A percentile compares a stretch with the other conserved stretches of the same genome.
These are phyloP conservation scores for Coemansia furcata DNA, from an alignment of 192 early-diverging fungal genomes.

Conservation along the genomic window DNA sequence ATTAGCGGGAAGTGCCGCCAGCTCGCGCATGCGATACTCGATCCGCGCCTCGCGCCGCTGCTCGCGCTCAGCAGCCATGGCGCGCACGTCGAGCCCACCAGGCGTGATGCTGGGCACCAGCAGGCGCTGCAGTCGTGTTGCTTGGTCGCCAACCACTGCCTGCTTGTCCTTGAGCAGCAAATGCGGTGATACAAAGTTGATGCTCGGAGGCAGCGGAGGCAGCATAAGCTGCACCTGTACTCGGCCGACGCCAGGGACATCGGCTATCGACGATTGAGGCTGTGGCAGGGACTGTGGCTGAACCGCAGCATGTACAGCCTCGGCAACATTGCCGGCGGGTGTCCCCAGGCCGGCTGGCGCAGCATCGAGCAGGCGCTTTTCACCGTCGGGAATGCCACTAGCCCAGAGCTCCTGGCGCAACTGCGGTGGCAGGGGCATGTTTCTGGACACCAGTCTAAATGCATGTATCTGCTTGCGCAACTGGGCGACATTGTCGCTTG, in stretches of 20 bases:
- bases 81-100: constrained; percentile 76
- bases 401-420: constrained; percentile 72
- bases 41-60: constrained; percentile 67
- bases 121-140: constrained; percentile 63
- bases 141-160: constrained; percentile 40
- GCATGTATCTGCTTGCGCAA: constrained; percentile 83
- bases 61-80: constrained; percentile 76
- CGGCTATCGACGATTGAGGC: background rate
- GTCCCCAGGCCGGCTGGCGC: constrained; percentile 33
- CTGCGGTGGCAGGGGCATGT: constrained; percentile 72
- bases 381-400: constrained; percentile 25
- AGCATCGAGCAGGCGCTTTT: constrained; percentile 48
- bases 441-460: constrained; percentile 77
- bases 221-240: constrained; percentile 30
- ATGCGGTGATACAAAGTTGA: constrained; percentile 54
- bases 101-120: constrained; percentile 73
- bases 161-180: constrained; percentile 60
- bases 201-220: constrained; percentile 32
- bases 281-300: constrained; percentile 3
- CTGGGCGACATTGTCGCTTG: constrained; percentile 61
- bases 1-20: constrained; percentile 67
- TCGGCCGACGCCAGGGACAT: constrained; percentile 1
- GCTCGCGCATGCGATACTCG: constrained; percentile 74
- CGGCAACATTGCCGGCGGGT: constrained; percentile 55
- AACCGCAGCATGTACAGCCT: constrained; percentile 49